These are phyloP conservation scores for Periconia digitata DNA, from an alignment of 2,329 filamentous ascomycete species.

Conservation along the genomic window DNA sequence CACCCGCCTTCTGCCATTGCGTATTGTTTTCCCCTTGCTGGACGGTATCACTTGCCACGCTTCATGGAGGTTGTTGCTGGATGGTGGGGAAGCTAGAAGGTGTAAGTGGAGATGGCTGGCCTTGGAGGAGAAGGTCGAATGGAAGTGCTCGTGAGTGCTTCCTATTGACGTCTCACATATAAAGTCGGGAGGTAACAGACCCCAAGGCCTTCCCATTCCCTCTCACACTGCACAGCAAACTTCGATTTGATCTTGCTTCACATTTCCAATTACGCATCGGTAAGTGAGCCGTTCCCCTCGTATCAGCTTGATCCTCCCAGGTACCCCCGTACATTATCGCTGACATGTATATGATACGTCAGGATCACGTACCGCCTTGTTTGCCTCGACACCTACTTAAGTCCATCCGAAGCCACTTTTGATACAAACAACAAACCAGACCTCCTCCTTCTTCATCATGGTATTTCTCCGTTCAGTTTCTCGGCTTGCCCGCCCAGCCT, in stretches of 20 bases:
- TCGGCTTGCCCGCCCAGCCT: constrained; percentile 58
- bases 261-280: constrained; percentile 18
- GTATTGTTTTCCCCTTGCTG: constrained; percentile 37
- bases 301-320: constrained; percentile 25
- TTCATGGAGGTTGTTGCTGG: constrained; percentile 21
- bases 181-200: constrained; percentile 23
- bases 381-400: constrained; percentile 24
- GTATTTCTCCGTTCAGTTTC: constrained; percentile 66
- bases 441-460: constrained; percentile 44
- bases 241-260: constrained; percentile 10
- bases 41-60: constrained; percentile 30
- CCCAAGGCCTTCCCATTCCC: constrained; percentile 20
- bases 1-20: constrained; percentile 31
- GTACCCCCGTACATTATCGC: constrained; percentile 19
- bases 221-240: background rate
- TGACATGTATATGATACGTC: constrained; percentile 25
- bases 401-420: constrained; percentile 20
- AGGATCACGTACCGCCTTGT: constrained; percentile 27
- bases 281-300: constrained; percentile 15
- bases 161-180: constrained; percentile 31
- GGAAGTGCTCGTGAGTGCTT: constrained; percentile 17
- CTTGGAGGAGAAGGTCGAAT: constrained; percentile 8
- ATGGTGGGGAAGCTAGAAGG: constrained; percentile 36
- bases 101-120: constrained; percentile 22
- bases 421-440: constrained; percentile 1